Conservation (phyloP, 345 rosid species). For the Pelargonium nanum region DNA sequence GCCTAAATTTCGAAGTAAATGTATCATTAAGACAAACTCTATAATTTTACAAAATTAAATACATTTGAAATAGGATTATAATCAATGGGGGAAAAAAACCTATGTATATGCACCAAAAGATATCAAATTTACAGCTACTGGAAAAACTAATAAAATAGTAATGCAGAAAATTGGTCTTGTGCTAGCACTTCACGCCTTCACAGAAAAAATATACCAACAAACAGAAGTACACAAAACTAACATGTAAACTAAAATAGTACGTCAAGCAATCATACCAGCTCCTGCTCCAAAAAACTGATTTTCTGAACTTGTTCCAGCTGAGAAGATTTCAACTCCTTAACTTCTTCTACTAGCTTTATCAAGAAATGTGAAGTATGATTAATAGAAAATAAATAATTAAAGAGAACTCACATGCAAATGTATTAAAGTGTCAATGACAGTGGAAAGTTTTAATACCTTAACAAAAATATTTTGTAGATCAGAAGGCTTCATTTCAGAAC, state of each 20-base stretch:
- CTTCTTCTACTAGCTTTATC: constrained; percentile 27
- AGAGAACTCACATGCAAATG: background rate
- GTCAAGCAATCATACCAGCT: constrained; percentile 30
- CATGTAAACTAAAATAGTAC: background rate
- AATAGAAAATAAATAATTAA: no score
- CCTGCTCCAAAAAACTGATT: constrained; percentile 30
- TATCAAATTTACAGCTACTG: no score
- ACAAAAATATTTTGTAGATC: constrained; percentile 9
- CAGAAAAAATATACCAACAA: background rate
- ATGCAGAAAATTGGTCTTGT: no score
- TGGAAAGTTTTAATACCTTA: constrained; percentile 19
- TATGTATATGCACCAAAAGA: no score
- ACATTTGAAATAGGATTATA: background rate
- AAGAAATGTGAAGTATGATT: background rate
- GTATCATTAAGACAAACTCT: background rate
- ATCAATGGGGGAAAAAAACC: no score
- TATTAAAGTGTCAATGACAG: background rate
- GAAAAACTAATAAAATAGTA: no score
- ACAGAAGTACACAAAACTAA: background rate
- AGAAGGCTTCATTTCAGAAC: background rate
- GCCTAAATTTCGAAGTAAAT: constrained; percentile 21
- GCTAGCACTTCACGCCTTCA: no score
- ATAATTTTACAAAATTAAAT: background rate
- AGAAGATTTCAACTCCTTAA: constrained; percentile 31
- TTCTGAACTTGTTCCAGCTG: constrained; percentile 28